Conservation (phyloP, 2,329 filamentous ascomycete genomes). For the Byssothecium circinans region DNA sequence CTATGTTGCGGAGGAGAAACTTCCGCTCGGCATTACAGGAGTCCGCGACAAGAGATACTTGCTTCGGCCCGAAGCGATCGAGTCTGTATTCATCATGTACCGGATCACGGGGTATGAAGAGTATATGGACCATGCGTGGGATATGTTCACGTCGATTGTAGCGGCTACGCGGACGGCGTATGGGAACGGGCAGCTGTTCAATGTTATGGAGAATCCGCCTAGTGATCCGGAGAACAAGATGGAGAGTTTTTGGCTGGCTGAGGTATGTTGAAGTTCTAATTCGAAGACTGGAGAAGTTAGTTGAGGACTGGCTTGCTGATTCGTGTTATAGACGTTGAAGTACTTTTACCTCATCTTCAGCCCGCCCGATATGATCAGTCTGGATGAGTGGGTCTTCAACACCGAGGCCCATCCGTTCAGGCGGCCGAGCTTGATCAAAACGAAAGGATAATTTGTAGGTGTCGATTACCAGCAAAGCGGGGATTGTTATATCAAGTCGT, state of each 20-base stretch:
- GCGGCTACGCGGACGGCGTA: constrained; percentile 43
- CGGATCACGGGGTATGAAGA: constrained; percentile 58
- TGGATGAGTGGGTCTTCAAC: constrained; percentile 55
- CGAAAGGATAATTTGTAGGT: too few relatives aligned
- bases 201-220: constrained; percentile 39
- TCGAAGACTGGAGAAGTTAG: too few relatives aligned
- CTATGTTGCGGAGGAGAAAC: constrained; percentile 19
- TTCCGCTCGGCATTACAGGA: constrained; percentile 46
- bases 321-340: constrained; percentile 44
- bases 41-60: constrained; percentile 49
- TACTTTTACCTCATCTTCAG: constrained; percentile 55
- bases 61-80: constrained; percentile 60
- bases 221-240: constrained; percentile 38
- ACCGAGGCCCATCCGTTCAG: constrained; percentile 55
- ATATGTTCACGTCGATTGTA: constrained; percentile 51
- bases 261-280: too few relatives aligned
- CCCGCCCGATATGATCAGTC: constrained; percentile 45
- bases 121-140: constrained; percentile 50
- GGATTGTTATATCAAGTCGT: too few relatives aligned
- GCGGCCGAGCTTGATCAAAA: constrained; percentile 21
- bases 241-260: constrained; percentile 53
- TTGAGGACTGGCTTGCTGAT: too few relatives aligned
- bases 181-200: constrained; percentile 49
- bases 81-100: constrained; percentile 62
- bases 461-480: too few relatives aligned